Conservation (phyloP, 768 basidiomycete species). For the Boletus pseudopeckii region DNA sequence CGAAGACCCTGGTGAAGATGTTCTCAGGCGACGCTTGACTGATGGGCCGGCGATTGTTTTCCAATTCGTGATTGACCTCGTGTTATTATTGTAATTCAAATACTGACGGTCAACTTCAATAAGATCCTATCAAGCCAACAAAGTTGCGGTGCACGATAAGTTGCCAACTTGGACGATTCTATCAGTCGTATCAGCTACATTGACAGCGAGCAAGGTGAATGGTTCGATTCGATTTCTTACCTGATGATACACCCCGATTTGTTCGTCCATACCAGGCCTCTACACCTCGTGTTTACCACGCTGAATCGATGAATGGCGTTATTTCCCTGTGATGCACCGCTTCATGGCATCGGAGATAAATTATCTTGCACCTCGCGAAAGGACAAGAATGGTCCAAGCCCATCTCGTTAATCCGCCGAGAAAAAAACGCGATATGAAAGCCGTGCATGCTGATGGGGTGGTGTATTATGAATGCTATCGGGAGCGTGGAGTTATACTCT, state of each 20-base stretch:
- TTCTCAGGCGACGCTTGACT: slow-evolving; percentile 17
- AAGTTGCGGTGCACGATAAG: slow-evolving; percentile 1
- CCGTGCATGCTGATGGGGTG: neutral
- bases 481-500: neutral
- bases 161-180: slow-evolving; percentile 1
- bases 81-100: slow-evolving; percentile 15
- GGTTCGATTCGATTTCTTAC: slow-evolving; percentile 3
- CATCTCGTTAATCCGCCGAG: slow-evolving; percentile 20
- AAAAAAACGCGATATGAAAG: slow-evolving; percentile 4
- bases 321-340: slow-evolving; percentile 24
- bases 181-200: slow-evolving; percentile 8
- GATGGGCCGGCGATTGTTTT: slow-evolving; percentile 13
- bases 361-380: slow-evolving; percentile 17
- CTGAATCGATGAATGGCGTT: slow-evolving; percentile 21
- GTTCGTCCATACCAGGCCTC: slow-evolving; percentile 10
- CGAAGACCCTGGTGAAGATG: slow-evolving; percentile 15
- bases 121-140: slow-evolving; percentile 14
- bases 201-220: slow-evolving; percentile 12
- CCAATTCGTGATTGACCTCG: slow-evolving; percentile 17
- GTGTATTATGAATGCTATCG: slow-evolving; percentile 1
- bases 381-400: slow-evolving; percentile 15
- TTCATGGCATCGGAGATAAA: slow-evolving; percentile 31
- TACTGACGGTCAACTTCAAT: slow-evolving; percentile 11
- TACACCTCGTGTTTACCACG: slow-evolving; percentile 33
- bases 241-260: slow-evolving; percentile 10